These are phyloP conservation scores for Boletus nobilissimus DNA, from an alignment of 1,284 basidiomycete genomes.

Conservation along the genomic window DNA sequence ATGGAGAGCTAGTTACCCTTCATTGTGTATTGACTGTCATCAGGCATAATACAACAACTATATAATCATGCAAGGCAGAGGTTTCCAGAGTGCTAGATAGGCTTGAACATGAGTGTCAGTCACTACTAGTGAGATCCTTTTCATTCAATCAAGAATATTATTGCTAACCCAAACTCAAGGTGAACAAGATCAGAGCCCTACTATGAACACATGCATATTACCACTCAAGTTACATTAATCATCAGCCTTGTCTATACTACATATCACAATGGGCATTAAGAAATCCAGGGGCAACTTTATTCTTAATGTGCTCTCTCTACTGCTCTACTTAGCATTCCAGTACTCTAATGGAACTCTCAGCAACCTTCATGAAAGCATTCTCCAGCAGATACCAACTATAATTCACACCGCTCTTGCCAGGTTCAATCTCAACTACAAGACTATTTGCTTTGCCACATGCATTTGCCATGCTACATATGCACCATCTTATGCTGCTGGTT, in stretches of 20 bases:
- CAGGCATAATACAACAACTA: no score
- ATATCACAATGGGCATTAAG: slow-evolving; percentile 18
- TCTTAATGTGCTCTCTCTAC: slow-evolving; percentile 11
- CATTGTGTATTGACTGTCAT: no score
- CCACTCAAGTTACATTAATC: slow-evolving; percentile 21
- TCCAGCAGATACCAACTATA: slow-evolving; percentile 24
- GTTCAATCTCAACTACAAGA: slow-evolving; percentile 21
- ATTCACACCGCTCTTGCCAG: slow-evolving; percentile 12
- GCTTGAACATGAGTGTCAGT: no score
- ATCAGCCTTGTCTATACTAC: slow-evolving; percentile 25
- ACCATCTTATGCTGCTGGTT: no score
- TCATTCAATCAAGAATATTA: no score
- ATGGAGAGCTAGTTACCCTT: no score
- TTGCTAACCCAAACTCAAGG: no score
- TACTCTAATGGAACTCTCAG: background rate
- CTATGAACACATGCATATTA: slow-evolving; percentile 9
- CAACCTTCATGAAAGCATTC: slow-evolving; percentile 8
- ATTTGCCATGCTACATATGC: slow-evolving; percentile 29
- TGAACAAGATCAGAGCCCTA: slow-evolving; percentile 4
- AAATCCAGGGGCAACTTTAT: slow-evolving; percentile 18
- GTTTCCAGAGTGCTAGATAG: no score
- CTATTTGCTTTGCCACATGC: slow-evolving; percentile 9
- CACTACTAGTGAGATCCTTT: no score
- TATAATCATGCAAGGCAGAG: no score
- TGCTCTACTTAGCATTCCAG: slow-evolving; percentile 27